These are phyloP conservation scores for Suillus spraguei DNA, from an alignment of 768 basidiomycete species.

Conservation along the genomic window DNA sequence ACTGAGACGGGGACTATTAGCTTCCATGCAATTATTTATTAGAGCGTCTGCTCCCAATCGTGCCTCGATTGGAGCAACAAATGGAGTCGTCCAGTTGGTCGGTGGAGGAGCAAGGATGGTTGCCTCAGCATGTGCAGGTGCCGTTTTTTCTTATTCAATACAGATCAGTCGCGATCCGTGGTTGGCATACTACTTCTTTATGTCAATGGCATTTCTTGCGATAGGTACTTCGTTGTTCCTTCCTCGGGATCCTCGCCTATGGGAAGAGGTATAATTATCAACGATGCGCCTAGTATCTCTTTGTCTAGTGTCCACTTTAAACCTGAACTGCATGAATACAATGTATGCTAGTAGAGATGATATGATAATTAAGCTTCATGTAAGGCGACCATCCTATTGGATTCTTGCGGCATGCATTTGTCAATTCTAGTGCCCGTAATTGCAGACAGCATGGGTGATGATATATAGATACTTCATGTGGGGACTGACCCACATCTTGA, in stretches of 20 bases:
- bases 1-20: neutral
- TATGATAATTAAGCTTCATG: too few species aligned
- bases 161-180: neutral
- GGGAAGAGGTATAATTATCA: neutral
- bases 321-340: too few species aligned
- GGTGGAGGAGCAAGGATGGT: neutral
- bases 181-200: neutral
- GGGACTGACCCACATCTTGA: too few species aligned
- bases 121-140: neutral
- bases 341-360: too few species aligned
- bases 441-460: too few species aligned
- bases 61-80: neutral
- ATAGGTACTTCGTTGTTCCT: neutral
- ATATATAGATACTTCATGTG: too few species aligned
- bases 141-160: neutral
- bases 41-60: constrained; percentile 10
- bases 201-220: neutral
- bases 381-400: too few species aligned
- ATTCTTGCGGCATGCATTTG: too few species aligned
- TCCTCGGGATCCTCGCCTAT: neutral
- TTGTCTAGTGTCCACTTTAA: too few species aligned
- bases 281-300: too few species aligned
- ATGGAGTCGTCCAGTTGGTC: neutral
- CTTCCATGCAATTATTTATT: neutral
- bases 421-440: too few species aligned